Evolutionary conservation across 2,329 filamentous ascomycete species (phyloP), one percentile per base, ranked within the genome.

Genomic region (Fusarium liriodendri): DNA sequence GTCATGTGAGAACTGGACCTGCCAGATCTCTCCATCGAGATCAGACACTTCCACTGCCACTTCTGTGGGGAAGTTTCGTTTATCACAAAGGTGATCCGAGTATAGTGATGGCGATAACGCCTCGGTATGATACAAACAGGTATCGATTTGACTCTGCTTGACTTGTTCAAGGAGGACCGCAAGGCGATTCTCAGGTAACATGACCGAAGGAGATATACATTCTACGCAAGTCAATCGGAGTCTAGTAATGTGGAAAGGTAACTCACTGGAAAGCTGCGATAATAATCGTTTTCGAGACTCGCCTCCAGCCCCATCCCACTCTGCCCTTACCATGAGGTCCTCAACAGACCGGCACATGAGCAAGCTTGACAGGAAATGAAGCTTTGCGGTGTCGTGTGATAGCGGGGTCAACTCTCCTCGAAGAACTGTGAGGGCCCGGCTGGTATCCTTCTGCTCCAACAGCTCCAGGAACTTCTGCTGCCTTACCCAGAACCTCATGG

Each of bases 381-480:
- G 86, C 78, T 93, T 92, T 45, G 88, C 85, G 2, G 91, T 92
- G 77, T 98, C 94, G 76, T 94, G 92, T 76, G 94, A 93, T 47
- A 98, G 85, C 1, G 97, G 95, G 0, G 95, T 97, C 64, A 99
- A 85, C 84, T 99, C 96, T 72, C 91, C 91, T 22, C 97, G 91
- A 54, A 99, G 88, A n/a, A 98, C 95, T 78, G 88, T 88, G 66
- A 99, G 86, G 9, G 96, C 97, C 61, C 89, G 88, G 16, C 88
- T 88, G 10, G 94, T 89, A 77, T 98, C 92, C 75, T 91, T 87
- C 77, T 88, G 86, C 81, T 98, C 95, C 50, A 99, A 85, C 10
- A 98, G 85, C 84, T 99, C 97, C 33, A 99, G 86, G 78, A 96
- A 99, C 82, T 98, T 98, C 81, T 99, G 97, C 80, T 97, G 94